Evolutionary conservation across 805 yeast genomes (phyloP).

Genomic region (Candida peoriensis): DNA sequence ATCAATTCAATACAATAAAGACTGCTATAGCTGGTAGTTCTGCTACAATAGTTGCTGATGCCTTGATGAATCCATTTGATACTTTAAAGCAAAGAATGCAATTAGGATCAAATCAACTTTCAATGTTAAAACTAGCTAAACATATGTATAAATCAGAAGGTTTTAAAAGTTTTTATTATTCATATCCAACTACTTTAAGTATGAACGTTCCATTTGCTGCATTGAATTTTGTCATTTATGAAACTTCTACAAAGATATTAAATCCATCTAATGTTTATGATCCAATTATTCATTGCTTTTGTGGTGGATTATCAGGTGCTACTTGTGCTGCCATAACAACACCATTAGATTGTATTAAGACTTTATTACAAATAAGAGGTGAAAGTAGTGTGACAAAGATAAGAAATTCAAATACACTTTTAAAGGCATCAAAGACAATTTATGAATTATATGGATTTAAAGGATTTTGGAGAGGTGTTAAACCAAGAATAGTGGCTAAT

Average conservation of each 20-base stretch:
- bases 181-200: slow-evolving; percentile 89
- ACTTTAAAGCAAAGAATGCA: slow-evolving; percentile 96
- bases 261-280: slow-evolving; percentile 79
- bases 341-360: slow-evolving; percentile 91
- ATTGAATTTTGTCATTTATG: slow-evolving; percentile 88
- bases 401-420: slow-evolving; percentile 58
- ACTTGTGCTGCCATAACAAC: slow-evolving; percentile 92
- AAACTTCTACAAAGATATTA: slow-evolving; percentile 67
- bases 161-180: slow-evolving; percentile 75
- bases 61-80: slow-evolving; percentile 96
- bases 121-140: slow-evolving; percentile 33
- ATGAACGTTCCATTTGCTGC: slow-evolving; percentile 96
- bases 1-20: slow-evolving; percentile 63
- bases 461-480: slow-evolving; percentile 80
- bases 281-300: slow-evolving; percentile 85
- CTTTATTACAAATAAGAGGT: slow-evolving; percentile 82
- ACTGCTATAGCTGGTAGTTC: slow-evolving; percentile 87
- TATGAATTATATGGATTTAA: slow-evolving; percentile 51
- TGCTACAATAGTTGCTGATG: slow-evolving; percentile 91
- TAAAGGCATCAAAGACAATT: slow-evolving; percentile 65
- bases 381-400: slow-evolving; percentile 39
- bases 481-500: slow-evolving; percentile 87
- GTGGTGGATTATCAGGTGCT: slow-evolving; percentile 94
- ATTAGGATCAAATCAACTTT: slow-evolving; percentile 26
- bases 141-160: slow-evolving; percentile 60